phyloP scores from a whole-genome alignment of 305 asterid species.

The Coffea humblotiana region DNA sequence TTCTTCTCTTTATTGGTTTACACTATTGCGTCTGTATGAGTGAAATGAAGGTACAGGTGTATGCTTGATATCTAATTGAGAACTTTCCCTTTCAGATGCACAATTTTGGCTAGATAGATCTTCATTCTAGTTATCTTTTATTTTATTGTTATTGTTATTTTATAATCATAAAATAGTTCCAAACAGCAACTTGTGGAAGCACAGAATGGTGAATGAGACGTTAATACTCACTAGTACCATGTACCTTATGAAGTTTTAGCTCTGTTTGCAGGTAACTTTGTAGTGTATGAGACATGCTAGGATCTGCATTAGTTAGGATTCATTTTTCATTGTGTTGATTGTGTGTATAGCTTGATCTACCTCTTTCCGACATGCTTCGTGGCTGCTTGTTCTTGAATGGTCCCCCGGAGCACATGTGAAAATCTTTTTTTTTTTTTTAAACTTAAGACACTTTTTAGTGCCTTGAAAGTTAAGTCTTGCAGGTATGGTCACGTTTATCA shows the following conservation, averaged over 20 bases:
- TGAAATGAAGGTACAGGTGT: neutral
- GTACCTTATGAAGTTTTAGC: neutral
- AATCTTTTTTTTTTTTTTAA: neutral
- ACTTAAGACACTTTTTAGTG: neutral
- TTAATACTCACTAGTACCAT: neutral
- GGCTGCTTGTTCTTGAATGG: neutral
- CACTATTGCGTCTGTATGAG: constrained; percentile 9
- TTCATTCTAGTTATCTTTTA: neutral
- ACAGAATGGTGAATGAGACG: neutral
- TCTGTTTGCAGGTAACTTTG: neutral
- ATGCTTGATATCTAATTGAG: neutral
- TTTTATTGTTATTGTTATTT: too few species aligned
- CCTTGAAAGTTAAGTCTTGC: constrained; percentile 26
- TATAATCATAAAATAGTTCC: neutral
- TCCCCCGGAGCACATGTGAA: neutral
- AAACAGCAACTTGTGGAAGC: neutral
- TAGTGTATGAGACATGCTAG: neutral
- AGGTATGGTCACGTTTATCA: constrained; percentile 87
- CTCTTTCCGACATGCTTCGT: neutral
- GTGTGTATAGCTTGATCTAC: neutral
- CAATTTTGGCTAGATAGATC: neutral
- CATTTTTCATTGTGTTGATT: neutral
- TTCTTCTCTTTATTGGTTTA: constrained; percentile 29
- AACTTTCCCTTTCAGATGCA: neutral
- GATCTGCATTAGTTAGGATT: neutral